Conservation (phyloP, 257 asterid species). For the Penstemon newberryi region DNA sequence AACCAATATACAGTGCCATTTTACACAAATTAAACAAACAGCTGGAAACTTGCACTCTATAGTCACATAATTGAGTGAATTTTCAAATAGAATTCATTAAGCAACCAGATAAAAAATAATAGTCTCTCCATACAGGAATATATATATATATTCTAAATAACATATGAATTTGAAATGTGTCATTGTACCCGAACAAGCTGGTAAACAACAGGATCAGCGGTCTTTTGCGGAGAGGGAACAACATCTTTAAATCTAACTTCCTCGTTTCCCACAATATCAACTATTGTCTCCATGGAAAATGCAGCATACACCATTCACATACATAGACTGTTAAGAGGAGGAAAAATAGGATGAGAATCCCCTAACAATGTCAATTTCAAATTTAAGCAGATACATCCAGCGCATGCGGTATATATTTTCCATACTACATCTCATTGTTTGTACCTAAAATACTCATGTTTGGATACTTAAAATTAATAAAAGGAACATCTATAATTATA, state of each 20-base stretch:
- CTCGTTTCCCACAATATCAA: slow-evolving; percentile 46
- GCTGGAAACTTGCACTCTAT: background rate
- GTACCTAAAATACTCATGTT: background rate
- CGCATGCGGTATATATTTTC: slow-evolving; percentile 16
- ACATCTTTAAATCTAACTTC: slow-evolving; percentile 44
- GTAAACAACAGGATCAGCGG: slow-evolving; percentile 76
- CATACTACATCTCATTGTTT: background rate
- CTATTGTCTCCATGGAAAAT: slow-evolving; percentile 54
- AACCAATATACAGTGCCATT: background rate
- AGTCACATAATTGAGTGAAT: background rate
- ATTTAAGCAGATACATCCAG: slow-evolving; percentile 19
- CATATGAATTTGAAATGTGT: background rate
- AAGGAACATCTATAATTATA: background rate
- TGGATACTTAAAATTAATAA: slow-evolving; percentile 2
- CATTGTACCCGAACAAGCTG: slow-evolving; percentile 79
- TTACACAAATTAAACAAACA: background rate
- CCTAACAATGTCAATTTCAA: slow-evolving; percentile 13
- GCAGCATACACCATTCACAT: slow-evolving; percentile 47
- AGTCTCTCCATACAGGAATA: background rate
- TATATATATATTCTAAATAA: background rate
- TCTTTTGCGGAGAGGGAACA: slow-evolving; percentile 27
- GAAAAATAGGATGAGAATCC: slow-evolving; percentile 6
- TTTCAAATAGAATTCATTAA: background rate
- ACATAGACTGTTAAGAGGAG: slow-evolving; percentile 30
- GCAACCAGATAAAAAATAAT: background rate